These are phyloP conservation scores for Panellus pusillus DNA, from an alignment of 768 basidiomycete species.

Conservation along the genomic window DNA sequence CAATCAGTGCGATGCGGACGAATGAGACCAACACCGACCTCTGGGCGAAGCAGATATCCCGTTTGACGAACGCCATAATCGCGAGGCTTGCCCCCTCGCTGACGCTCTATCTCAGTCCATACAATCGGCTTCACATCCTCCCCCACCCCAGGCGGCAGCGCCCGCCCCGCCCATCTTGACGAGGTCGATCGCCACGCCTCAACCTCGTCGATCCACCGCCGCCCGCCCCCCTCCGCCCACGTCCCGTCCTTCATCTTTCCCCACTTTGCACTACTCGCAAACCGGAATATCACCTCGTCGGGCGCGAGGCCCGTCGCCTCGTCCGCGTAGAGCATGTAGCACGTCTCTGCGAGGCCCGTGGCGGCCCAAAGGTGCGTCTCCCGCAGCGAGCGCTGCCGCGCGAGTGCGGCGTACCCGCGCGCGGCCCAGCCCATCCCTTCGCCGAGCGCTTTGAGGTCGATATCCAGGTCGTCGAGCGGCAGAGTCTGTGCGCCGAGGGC, in stretches of 20 bases:
- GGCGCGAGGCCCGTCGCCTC: conserved; percentile 68
- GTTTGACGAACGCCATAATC: conserved; percentile 54
- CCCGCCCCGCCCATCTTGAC: conserved; percentile 40
- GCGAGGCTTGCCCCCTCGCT: conserved; percentile 31
- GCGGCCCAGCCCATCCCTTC: conserved; percentile 38
- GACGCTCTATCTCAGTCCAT: conserved; percentile 31
- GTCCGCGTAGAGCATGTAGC: conserved; percentile 72
- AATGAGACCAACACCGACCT: conserved; percentile 44
- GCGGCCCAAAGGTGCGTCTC: conserved; percentile 77
- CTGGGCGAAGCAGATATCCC: conserved; percentile 65
- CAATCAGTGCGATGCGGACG: neutral
- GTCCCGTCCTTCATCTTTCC: conserved; percentile 22
- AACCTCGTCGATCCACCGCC: conserved; percentile 50
- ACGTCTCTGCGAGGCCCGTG: conserved; percentile 70
- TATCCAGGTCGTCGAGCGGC: conserved; percentile 54
- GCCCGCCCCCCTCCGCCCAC: conserved; percentile 24
- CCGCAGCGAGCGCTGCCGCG: conserved; percentile 46
- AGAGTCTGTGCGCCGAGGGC: conserved; percentile 69
- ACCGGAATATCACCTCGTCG: conserved; percentile 51
- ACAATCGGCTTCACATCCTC: conserved; percentile 40
- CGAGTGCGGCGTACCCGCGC: conserved; percentile 36
- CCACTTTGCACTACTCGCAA: conserved; percentile 22
- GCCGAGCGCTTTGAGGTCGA: conserved; percentile 45
- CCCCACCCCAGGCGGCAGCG: conserved; percentile 54
- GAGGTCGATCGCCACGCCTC: conserved; percentile 38